Evolutionary conservation across 768 basidiomycete genomes (phyloP).

Genomic region (Suillus discolor): DNA sequence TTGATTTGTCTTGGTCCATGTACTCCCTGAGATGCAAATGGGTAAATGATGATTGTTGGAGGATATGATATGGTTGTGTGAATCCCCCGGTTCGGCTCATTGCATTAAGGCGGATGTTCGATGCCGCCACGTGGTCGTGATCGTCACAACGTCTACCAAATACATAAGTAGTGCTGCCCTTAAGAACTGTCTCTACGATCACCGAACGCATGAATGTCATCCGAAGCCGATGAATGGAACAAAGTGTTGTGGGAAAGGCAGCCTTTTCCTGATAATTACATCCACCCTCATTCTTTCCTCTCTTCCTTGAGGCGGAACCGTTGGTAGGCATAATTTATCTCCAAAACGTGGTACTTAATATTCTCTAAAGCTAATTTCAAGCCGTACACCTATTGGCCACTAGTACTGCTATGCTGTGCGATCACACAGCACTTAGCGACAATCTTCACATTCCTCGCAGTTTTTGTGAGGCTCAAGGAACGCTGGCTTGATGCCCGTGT

Average conservation of each 20-base stretch:
- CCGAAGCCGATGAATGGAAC: constrained; percentile 50
- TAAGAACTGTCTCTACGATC: background rate
- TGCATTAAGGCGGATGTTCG: background rate
- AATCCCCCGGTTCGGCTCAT: constrained; percentile 8
- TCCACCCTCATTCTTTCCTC: constrained; percentile 73
- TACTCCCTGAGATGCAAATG: constrained; percentile 11
- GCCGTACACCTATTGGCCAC: constrained; percentile 74
- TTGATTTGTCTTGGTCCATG: constrained; percentile 14
- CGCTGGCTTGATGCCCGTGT: constrained; percentile 65
- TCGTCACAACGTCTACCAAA: constrained; percentile 5
- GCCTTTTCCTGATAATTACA: constrained; percentile 82
- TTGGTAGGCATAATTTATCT: constrained; percentile 39
- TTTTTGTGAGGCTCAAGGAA: constrained; percentile 75
- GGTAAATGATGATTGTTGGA: constrained; percentile 12
- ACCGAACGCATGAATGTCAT: constrained; percentile 27
- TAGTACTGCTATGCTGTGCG: constrained; percentile 70
- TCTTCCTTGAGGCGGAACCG: constrained; percentile 78
- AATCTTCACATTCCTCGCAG: constrained; percentile 78
- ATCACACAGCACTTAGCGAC: constrained; percentile 85
- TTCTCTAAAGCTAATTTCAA: constrained; percentile 67
- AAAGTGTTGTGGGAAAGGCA: constrained; percentile 81
- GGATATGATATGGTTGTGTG: constrained; percentile 4
- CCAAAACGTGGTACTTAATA: constrained; percentile 10
- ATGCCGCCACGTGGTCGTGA: constrained; percentile 18
- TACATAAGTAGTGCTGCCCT: constrained; percentile 5